phyloP scores from a whole-genome alignment of 2,329 filamentous ascomycete species.

The Alternaria triticina region DNA sequence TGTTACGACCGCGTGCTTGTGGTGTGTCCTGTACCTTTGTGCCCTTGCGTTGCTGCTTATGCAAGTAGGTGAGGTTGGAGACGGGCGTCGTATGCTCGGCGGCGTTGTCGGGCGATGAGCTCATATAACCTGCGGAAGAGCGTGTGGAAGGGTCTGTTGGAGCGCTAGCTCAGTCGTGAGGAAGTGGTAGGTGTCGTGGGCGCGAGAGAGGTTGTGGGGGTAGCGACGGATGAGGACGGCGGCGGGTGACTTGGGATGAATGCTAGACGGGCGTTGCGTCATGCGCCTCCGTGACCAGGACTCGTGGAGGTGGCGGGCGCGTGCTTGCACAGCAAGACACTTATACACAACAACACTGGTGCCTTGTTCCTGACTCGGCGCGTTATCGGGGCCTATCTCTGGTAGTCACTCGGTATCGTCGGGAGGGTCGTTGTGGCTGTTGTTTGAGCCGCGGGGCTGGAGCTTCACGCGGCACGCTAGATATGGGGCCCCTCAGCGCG shows the following conservation, averaged over 20 bases:
- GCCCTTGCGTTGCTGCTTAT: constrained; percentile 45
- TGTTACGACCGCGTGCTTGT: constrained; percentile 45
- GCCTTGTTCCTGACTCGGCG: constrained; percentile 21
- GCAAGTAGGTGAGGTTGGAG: constrained; percentile 44
- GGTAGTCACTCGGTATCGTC: constrained; percentile 11
- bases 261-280: constrained; percentile 34
- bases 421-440: constrained; percentile 13
- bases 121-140: constrained; percentile 45
- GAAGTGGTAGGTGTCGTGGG: constrained; percentile 3
- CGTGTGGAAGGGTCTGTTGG: constrained; percentile 11
- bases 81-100: constrained; percentile 39
- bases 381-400: constrained; percentile 15
- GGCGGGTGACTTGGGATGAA: constrained; percentile 24
- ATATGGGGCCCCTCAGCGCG: constrained; percentile 24
- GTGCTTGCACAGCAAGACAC: constrained; percentile 22
- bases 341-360: constrained; percentile 7
- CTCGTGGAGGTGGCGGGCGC: constrained; percentile 25
- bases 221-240: constrained; percentile 21
- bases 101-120: constrained; percentile 44
- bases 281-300: constrained; percentile 27
- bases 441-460: constrained; percentile 9
- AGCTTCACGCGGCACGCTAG: constrained; percentile 14
- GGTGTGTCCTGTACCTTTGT: constrained; percentile 43
- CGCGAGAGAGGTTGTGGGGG: constrained; percentile 3
- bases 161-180: constrained; percentile 12